Evolutionary conservation across 768 basidiomycete species (phyloP).

Genomic region (Nidula microcarpa): DNA sequence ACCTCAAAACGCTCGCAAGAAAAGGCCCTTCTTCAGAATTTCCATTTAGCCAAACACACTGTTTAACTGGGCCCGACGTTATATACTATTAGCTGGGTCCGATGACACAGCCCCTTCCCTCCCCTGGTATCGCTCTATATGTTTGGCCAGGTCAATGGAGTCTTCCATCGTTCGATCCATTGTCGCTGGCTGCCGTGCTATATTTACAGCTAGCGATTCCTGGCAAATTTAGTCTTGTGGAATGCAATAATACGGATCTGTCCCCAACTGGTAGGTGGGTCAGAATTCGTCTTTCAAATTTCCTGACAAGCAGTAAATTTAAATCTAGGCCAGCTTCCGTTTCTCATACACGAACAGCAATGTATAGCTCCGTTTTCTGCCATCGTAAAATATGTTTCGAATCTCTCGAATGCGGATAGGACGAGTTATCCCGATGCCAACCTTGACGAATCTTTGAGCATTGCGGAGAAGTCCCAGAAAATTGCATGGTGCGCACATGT

Average conservation of each 20-base stretch:
- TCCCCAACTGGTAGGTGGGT: conserved; percentile 67
- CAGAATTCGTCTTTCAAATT: not conserved
- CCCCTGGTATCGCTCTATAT: conserved; percentile 38
- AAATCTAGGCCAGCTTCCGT: conserved; percentile 65
- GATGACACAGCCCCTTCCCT: conserved; percentile 2
- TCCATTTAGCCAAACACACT: not conserved
- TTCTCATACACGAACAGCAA: conserved; percentile 55
- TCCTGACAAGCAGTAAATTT: not conserved
- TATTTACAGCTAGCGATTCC: conserved; percentile 69
- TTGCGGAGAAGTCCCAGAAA: conserved; percentile 47
- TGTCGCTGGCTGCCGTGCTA: conserved; percentile 61
- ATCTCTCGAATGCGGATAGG: conserved; percentile 33
- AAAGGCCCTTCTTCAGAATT: not conserved
- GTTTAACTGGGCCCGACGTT: not conserved
- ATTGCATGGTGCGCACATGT: conserved; percentile 66
- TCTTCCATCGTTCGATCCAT: conserved; percentile 63
- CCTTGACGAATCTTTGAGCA: conserved; percentile 45
- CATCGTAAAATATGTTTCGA: conserved; percentile 63
- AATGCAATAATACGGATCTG: conserved; percentile 65
- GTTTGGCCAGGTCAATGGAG: conserved; percentile 71
- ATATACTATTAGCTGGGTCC: not conserved
- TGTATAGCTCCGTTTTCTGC: conserved; percentile 48
- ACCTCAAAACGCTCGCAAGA: too few species aligned
- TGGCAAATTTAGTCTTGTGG: conserved; percentile 58
- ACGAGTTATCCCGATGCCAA: conserved; percentile 26